Evolutionary conservation across 1,284 basidiomycete genomes (phyloP).

Genomic region (Fomitopsis palustris): DNA sequence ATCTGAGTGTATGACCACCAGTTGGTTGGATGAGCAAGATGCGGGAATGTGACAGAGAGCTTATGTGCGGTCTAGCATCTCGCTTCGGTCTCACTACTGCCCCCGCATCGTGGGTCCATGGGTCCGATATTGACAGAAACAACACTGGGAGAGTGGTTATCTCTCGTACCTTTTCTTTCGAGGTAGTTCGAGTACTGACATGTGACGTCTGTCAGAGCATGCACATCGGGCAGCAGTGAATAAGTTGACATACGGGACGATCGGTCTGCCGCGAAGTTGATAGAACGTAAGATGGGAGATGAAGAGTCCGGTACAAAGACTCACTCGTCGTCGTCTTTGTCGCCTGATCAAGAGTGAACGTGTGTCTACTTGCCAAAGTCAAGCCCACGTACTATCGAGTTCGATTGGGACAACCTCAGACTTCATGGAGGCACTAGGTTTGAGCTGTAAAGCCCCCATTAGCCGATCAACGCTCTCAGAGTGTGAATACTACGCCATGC

Average conservation of each 20-base stretch:
- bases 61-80: no score
- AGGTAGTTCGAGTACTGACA: no score
- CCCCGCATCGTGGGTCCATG: no score
- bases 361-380: background rate
- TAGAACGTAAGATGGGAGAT: background rate
- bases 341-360: background rate
- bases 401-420: background rate
- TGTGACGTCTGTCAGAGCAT: no score
- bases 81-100: no score
- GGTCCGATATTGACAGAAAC: no score
- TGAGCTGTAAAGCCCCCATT: background rate
- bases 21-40: no score
- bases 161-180: no score
- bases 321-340: slow-evolving; percentile 1
- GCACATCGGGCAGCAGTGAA: no score
- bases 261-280: background rate
- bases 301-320: background rate
- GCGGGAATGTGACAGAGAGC: no score
- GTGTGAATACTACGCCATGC: background rate
- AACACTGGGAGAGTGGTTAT: no score
- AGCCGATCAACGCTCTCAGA: background rate
- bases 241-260: background rate
- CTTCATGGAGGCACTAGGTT: background rate
- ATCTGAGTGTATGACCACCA: no score
- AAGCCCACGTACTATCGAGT: background rate